These are phyloP conservation scores for Botryosphaeria dothidea DNA, from an alignment of 2,329 filamentous ascomycete species.

Conservation along the genomic window DNA sequence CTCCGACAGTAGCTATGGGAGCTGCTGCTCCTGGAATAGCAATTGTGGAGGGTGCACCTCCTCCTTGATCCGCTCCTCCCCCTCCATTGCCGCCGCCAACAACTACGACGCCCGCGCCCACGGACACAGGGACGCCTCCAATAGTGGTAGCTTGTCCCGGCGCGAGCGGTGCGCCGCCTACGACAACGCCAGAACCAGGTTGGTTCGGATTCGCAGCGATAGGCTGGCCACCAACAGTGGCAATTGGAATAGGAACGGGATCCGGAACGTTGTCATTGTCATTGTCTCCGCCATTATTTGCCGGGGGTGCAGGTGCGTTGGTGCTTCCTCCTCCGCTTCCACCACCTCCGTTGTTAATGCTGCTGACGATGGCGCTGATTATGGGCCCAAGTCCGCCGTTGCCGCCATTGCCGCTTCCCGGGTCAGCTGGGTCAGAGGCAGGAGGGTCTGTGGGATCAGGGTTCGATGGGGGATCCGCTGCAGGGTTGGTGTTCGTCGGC, in stretches of 20 bases:
- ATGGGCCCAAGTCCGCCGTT: no score
- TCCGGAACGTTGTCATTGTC: neutral
- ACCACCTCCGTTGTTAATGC: no score
- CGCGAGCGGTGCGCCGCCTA: neutral
- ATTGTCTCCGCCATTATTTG: neutral
- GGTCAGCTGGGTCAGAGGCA: no score
- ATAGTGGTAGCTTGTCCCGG: neutral
- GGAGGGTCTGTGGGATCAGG: no score
- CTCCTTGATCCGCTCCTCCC: neutral
- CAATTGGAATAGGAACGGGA: neutral
- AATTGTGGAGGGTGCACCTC: neutral
- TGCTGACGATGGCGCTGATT: no score
- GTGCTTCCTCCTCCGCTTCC: no score
- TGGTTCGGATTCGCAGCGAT: neutral
- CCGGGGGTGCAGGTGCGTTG: no score
- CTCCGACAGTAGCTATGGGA: neutral
- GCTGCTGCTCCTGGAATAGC: neutral
- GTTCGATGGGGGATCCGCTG: no score
- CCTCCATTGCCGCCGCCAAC: neutral
- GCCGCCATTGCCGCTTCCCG: no score
- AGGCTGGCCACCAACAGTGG: neutral
- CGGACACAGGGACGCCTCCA: neutral
- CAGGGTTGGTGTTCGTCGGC: neutral
- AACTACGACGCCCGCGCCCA: neutral
- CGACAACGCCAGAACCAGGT: neutral